Conservation (phyloP, 2,329 filamentous ascomycete genomes). For the Whalleya microplaca region DNA sequence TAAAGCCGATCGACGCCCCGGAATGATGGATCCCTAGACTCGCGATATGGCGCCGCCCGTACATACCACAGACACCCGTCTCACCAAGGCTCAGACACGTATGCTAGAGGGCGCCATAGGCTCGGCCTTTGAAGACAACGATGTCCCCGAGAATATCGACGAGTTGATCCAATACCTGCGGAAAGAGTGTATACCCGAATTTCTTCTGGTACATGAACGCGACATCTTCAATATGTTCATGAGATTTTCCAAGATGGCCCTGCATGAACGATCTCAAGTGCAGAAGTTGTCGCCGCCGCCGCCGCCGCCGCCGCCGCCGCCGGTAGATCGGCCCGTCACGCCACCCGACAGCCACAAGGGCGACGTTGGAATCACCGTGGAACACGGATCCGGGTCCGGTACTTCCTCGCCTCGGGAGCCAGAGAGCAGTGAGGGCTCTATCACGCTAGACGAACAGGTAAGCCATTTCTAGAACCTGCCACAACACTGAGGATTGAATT, state of each 20-base stretch:
- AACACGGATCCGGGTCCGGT: not conserved
- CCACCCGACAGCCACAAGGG: not conserved
- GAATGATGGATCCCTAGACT: not conserved
- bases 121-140: not conserved
- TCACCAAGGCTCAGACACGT: not conserved
- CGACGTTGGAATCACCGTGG: not conserved
- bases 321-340: not conserved
- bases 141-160: not conserved
- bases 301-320: too few relatives aligned
- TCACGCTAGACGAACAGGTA: not conserved
- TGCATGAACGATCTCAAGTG: not conserved
- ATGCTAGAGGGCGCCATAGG: not conserved
- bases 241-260: not conserved
- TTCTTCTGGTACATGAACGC: not conserved
- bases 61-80: not conserved
- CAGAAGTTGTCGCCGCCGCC: not conserved
- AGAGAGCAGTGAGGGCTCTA: not conserved
- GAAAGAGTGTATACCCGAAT: not conserved
- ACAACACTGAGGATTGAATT: not conserved
- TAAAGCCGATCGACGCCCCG: not conserved
- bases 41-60: not conserved
- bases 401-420: not conserved
- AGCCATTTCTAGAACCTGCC: not conserved
- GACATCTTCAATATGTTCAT: not conserved
- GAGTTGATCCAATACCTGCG: not conserved